Evolutionary conservation across 139 green algal species (phyloP).

Genomic region (Yamagishiella unicocca): DNA sequence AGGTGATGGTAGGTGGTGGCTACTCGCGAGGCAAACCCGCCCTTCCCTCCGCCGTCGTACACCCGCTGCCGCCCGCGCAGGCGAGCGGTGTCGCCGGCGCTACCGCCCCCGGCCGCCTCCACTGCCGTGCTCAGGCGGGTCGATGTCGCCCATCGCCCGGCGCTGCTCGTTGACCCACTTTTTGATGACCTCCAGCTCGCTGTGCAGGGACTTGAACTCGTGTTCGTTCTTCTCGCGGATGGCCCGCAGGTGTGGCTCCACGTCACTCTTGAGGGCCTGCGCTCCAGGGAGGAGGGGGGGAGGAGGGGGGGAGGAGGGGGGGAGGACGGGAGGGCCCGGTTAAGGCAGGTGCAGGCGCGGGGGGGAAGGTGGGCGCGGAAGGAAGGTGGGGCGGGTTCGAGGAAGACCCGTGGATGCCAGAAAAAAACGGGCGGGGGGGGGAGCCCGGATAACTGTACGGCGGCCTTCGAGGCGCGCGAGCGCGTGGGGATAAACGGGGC

Average conservation of each 20-base stretch:
- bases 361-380: background rate
- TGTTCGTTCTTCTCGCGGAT: background rate
- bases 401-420: background rate
- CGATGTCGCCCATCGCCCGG: background rate
- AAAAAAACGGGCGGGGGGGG: background rate
- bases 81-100: background rate
- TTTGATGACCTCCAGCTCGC: slow-evolving; percentile 9
- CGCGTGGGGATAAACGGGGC: background rate
- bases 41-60: background rate
- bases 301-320: background rate
- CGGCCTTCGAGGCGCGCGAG: background rate
- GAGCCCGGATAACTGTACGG: background rate
- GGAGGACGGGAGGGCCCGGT: background rate
- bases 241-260: slow-evolving; percentile 17
- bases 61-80: no score
- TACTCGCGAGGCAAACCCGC: background rate
- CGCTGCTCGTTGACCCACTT: slow-evolving; percentile 13
- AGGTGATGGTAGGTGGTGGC: background rate
- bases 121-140: background rate
- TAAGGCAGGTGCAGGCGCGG: background rate
- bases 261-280: slow-evolving; percentile 25
- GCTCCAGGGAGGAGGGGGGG: background rate
- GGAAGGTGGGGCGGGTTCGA: background rate
- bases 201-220: slow-evolving; percentile 10
- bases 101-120: no score